phyloP scores from a whole-genome alignment of 306 rosid species.

The Gynostemma pentaphyllum region DNA sequence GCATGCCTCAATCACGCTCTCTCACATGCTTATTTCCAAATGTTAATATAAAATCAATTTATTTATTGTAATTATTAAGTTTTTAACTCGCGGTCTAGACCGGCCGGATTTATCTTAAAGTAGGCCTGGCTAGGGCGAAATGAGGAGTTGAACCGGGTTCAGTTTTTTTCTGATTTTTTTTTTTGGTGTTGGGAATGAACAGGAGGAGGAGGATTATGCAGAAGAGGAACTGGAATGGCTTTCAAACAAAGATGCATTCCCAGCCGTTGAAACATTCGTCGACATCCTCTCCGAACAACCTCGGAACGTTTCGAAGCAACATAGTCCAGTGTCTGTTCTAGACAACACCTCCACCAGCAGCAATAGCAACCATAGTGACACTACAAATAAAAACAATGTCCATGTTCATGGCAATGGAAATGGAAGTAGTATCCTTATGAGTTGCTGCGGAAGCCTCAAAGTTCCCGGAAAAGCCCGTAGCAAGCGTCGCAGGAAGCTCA shows the following conservation, averaged over 20 bases:
- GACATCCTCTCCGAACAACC: conserved; percentile 29
- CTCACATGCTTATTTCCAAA: background rate
- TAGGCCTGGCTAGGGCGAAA: too few relatives aligned
- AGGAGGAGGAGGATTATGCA: conserved; percentile 26
- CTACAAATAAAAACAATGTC: conserved; percentile 23
- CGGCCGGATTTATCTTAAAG: too few relatives aligned
- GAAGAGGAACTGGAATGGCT: conserved; percentile 90
- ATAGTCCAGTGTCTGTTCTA: conserved; percentile 29
- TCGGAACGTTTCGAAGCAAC: conserved; percentile 17
- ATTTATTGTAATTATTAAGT: too few relatives aligned
- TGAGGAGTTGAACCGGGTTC: background rate
- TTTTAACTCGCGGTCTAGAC: too few relatives aligned
- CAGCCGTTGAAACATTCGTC: conserved; percentile 45
- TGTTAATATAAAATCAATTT: too few relatives aligned
- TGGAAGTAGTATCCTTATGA: conserved; percentile 28
- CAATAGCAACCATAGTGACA: conserved; percentile 6
- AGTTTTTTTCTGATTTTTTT: background rate
- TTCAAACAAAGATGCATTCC: conserved; percentile 73
- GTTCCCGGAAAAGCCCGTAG: conserved; percentile 54
- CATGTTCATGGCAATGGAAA: too few relatives aligned
- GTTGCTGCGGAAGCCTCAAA: conserved; percentile 35
- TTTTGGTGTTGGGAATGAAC: too few relatives aligned
- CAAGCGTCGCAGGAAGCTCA: conserved; percentile 32
- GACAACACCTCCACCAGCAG: conserved; percentile 31
- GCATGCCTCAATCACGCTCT: conserved; percentile 9